Base-by-base conservation (phyloP, 1,284 basidiomycete genomes). In the Pascua sp. region DNA sequence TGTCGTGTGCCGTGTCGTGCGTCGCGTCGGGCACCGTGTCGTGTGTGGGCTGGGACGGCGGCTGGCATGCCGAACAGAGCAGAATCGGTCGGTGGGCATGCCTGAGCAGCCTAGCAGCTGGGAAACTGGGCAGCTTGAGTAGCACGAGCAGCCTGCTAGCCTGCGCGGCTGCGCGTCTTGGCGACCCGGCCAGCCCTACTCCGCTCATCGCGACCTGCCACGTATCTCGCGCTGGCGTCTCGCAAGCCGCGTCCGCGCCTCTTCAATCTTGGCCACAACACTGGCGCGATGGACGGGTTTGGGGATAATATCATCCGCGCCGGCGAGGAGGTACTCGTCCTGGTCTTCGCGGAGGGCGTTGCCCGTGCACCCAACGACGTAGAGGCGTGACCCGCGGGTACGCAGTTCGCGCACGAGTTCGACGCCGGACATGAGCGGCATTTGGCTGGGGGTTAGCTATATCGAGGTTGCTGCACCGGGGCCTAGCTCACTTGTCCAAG, bases 371-470 rank as follows among this genome's bases (percentile, higher is more conserved):
- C 89, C 89, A 9, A 90, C 88, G 18, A 91, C 85, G 67, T 89
- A 89, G 66, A 90, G 85, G 11, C 75, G 79, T 66, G 87, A 81
- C 13, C 86, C 85, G 67, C 87, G 73, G 58, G 82, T 80, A 51
- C 90, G 79, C 44, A 93, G 77, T 67, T 83, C 85, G 51, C 81
- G 72, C 2, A 89, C 85, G 37, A 85, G 82, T 62, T 87, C 85
- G 43, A 91, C 76, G 16, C 91, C 91, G 51, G 86, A 87, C 80
- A 90, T 81, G 45, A 89, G 80, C 5, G 89, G 90, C 80, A 77
- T 77, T 70, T 77, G 77, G 60, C 77, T 69, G 53, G 24, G 24
- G 4, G 24, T 32, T 44, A 11, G 11, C 43, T 5, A 16, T 36
- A 12, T 38, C 11, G 17, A n/a, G n/a, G n/a, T n/a, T 24, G 36